phyloP scores from a whole-genome alignment of 257 asterid species.

The Capsicum rhomboideum region DNA sequence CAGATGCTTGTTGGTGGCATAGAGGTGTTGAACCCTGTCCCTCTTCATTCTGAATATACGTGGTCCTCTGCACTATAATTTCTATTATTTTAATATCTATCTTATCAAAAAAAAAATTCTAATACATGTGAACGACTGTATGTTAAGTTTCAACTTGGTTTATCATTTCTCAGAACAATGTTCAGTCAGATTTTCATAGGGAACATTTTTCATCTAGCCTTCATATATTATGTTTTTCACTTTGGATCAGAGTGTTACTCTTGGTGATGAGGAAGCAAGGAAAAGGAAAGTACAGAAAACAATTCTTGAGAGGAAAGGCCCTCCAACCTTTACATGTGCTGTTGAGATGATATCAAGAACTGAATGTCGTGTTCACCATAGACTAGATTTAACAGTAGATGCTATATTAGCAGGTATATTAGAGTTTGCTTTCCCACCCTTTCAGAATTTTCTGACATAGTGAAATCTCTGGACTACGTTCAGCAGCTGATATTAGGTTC shows the following conservation, averaged over 20 bases:
- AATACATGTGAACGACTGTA: neutral
- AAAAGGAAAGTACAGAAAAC: constrained; percentile 98
- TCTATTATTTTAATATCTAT: too few relatives aligned
- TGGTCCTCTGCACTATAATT: neutral
- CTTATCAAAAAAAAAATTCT: too few relatives aligned
- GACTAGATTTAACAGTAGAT: constrained; percentile 89
- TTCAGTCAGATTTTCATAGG: neutral
- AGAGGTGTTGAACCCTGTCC: constrained; percentile 47
- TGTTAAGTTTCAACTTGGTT: neutral
- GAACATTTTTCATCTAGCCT: neutral
- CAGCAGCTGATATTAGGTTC: constrained; percentile 9
- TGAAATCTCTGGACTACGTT: neutral
- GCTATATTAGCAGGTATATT: constrained; percentile 73
- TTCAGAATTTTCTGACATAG: neutral
- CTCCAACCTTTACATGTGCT: constrained; percentile 87
- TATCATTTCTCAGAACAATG: neutral
- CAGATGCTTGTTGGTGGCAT: constrained; percentile 97
- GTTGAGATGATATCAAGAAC: constrained; percentile 89
- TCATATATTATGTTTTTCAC: neutral
- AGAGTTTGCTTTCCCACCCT: neutral
- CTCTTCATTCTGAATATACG: neutral
- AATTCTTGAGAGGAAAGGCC: constrained; percentile 97
- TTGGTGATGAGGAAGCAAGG: constrained; percentile 97
- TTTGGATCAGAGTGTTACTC: constrained; percentile 77
- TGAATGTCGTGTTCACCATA: constrained; percentile 86